Base-by-base conservation (phyloP, 768 basidiomycete species). In the Pisolithus sp. region DNA sequence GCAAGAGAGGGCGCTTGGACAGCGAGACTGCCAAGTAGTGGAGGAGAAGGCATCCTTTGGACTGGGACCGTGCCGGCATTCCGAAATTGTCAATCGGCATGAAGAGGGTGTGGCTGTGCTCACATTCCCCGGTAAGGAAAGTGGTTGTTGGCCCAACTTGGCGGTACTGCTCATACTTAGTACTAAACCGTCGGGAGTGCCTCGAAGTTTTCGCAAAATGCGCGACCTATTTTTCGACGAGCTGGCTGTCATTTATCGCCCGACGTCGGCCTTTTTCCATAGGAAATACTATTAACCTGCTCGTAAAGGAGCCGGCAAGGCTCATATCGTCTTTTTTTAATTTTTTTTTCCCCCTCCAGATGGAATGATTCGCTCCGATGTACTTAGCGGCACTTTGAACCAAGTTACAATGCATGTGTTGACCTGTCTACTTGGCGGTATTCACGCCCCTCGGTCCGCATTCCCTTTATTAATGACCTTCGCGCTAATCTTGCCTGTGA, bases 11-110 rank as follows among this genome's bases (percentile, higher is more conserved):
- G 85, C 6, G 78, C 78, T 68, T 89, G 83, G 40, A 89, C 66
- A 7, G 85, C 83, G 34, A 82, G 73, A 60, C 85, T 87, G 40
- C 85, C 87, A 24, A 88, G 72, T 44, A 63, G 66, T 48, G 80
- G 83, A 52, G 70, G 73, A 36, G 71, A 65, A 50, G 74, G 58
- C 76, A 76, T 76, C 55, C 2, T 49, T 41, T 12, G 13, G 34
- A 34, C 12, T 34, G 12, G 34, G 50, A 42, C 34, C 50, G 52
- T 69, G 65, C 63, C 60, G 64, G 54, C 58, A 53, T 57, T 57
- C 61, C 66, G 61, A 54, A 45, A 13, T 46, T 59, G 60, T 47
- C 56, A 66, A 67, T 63, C 60, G 46, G 43, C 46, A 24, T 36
- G 18, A 54, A 56, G 42, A 18, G 47, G 39, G 31, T 24, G 52